phyloP scores from a whole-genome alignment of 1,139 yeast species.

The Scheffersomyces insectosa region DNA sequence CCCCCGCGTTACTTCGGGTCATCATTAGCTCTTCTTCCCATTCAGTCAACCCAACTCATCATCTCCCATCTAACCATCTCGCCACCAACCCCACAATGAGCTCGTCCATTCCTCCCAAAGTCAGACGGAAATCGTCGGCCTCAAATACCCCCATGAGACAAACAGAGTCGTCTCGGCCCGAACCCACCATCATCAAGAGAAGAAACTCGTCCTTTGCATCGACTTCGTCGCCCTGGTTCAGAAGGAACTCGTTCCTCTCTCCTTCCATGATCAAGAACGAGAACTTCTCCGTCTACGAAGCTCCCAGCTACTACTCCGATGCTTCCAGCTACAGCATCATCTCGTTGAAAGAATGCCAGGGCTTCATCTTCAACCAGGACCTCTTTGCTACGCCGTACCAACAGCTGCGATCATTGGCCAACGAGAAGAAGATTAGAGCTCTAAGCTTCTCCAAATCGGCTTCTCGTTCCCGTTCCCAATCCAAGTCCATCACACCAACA shows the following conservation, averaged over 20 bases:
- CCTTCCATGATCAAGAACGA: conserved; percentile 63
- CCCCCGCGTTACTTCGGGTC: no score
- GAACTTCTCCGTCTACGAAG: conserved; percentile 58
- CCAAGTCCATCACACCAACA: not conserved
- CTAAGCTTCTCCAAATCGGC: conserved; percentile 20
- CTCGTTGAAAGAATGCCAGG: conserved; percentile 65
- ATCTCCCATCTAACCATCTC: no score
- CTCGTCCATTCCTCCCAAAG: no score
- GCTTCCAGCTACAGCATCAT: conserved; percentile 38
- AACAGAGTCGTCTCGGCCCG: conserved; percentile 8
- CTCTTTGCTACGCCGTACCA: conserved; percentile 68
- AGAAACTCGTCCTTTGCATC: conserved; percentile 48
- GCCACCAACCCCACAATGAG: no score
- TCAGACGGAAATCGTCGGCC: no score
- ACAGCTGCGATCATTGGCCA: conserved; percentile 51
- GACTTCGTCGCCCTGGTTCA: conserved; percentile 54
- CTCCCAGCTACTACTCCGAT: conserved; percentile 31
- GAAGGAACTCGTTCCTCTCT: conserved; percentile 63
- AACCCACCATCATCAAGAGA: conserved; percentile 18
- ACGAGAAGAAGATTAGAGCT: conserved; percentile 34
- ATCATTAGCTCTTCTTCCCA: no score
- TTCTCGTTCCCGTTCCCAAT: conserved; percentile 1
- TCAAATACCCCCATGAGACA: not conserved
- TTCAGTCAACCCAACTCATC: no score
- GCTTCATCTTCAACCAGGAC: conserved; percentile 74